Evolutionary conservation across 768 basidiomycete species (phyloP), one percentile per base, ranked within the genome.

Genomic region (Auriculariales sp.): DNA sequence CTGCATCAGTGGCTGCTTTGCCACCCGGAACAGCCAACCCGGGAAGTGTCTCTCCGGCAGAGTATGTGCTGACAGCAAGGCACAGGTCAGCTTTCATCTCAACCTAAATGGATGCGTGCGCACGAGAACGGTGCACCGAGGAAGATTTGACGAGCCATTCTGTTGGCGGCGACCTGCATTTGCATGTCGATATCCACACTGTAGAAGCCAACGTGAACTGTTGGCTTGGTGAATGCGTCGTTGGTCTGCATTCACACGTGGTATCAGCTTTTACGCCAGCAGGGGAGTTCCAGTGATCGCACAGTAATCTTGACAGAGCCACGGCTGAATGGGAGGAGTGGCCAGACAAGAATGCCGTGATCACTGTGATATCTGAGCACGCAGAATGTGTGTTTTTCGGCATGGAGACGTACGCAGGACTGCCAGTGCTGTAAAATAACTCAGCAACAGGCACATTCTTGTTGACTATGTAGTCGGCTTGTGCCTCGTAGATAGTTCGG

Each of bases 241-340:
- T 62, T 65, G 32, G 67, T 71, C 71, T 76, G 53, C 15, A 7
- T 12, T 36, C 6, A 36, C n/a, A 17, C n/a, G 6, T 12, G 6
- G 11, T 25, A 11, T 15, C 19, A 25, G 4, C 9, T 44, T 7
- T 5, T 25, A 19, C 12, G 22, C 4, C n/a, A n/a, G n/a, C n/a
- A n/a, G n/a, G n/a, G n/a, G 7, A 7, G 14, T 24, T 12, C 6
- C 39, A 6, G 4, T 51, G 33, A 52, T 33, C 61, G 29, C 31
- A 74, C 73, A 5, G 61, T 68, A 54, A 76, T 71, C 46, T 62
- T 63, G 27, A 77, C 71, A n/a, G 57, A 67, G 4, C 77, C 77
- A 24, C 75, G 61, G 58, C 71, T 71, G 62, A 77, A 77, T 1
- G 75, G 75, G 3, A 78, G 65, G 14, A 78, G 65, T 47, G 68